Base-by-base conservation (phyloP, 192 early-diverging fungal species). In the Backusella parvicylindrica region DNA sequence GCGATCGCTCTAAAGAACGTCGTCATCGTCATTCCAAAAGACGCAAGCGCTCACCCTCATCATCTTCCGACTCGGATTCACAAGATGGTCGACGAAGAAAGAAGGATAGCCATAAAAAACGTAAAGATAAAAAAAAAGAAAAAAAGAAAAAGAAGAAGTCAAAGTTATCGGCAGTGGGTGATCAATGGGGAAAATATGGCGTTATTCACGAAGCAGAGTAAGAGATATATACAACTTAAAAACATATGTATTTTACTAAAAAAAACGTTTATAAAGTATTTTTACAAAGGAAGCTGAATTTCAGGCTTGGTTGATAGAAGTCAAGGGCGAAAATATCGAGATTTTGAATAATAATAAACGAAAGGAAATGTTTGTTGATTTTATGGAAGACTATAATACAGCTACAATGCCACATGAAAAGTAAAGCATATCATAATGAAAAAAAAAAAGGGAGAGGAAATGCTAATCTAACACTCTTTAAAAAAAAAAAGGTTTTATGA, bases 311-410 rank as follows among this genome's bases (percentile, higher is more conserved):
- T 64, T 89, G 1, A 79, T 86, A 37, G 86, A 89, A 64, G 85
- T 88, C 11, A 84, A 86, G 69, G 68, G 85, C 2, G 56, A 80
- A 9, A 77, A 85, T 65, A 76, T 83, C 0, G 88, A 89, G 63
- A 80, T 80, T 8, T 71, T 88, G 60, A 83, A 77, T 8, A 83
- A 86, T 37, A 77, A 70, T 50, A 84, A 84, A 53, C 80, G 83
- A 71, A 89, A 89, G 71, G 79, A 85, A 18, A 71, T 85, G 35
- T 89, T 89, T 71, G 6, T 84, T 13, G 84, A 84, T 18, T 89
- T 88, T 72, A 87, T 89, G 85, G 88, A 89, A 75, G 88, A 89
- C 68, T 89, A 83, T 71, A 89, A 89, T 38, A 89, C 88, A 3
- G 88, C 85, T 11, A 89, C 88, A 0, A 85, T 89, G 83, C 84